Percentiles rank a stretch among this genome's conserved stretches.
These are phyloP conservation scores for Apophysomyces variabilis DNA, from an alignment of 371 early-diverging fungal genomes.

Conservation along the genomic window DNA sequence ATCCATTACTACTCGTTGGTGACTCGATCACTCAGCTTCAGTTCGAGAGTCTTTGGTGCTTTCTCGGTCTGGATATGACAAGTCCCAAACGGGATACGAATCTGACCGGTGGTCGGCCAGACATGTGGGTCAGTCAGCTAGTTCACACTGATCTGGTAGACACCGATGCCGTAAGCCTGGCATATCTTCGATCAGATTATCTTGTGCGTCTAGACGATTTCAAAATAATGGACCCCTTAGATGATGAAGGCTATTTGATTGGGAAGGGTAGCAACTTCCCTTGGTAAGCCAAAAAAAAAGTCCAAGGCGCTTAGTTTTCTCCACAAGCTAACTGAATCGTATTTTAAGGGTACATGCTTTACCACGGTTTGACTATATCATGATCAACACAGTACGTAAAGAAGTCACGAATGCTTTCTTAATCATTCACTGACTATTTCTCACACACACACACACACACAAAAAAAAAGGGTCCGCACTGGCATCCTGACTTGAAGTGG, in stretches of 20 bases:
- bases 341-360: constrained; percentile 36
- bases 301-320: background rate
- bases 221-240: constrained; percentile 34
- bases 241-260: constrained; percentile 37
- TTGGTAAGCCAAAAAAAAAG: constrained; percentile 23
- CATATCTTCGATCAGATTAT: constrained; percentile 43
- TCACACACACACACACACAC: background rate
- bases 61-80: constrained; percentile 30
- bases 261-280: constrained; percentile 44
- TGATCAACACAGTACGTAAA: constrained; percentile 40
- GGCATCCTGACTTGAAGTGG: constrained; percentile 45
- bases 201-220: constrained; percentile 42
- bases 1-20: constrained; percentile 43
- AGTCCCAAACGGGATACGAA: constrained; percentile 17
- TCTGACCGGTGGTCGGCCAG: constrained; percentile 32
- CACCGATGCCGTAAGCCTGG: constrained; percentile 16
- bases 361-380: constrained; percentile 37
- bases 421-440: background rate
- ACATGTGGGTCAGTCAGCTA: constrained; percentile 34
- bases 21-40: constrained; percentile 49
- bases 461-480: constrained; percentile 38
- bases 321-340: background rate
- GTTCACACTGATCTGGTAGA: constrained; percentile 20
- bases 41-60: constrained; percentile 40
- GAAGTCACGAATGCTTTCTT: background rate